A percentile compares a stretch with the other conserved stretches of the same genome.
These are phyloP conservation scores for Tardiomyces blankii DNA, from an alignment of 1,139 yeast species.

Conservation along the genomic window DNA sequence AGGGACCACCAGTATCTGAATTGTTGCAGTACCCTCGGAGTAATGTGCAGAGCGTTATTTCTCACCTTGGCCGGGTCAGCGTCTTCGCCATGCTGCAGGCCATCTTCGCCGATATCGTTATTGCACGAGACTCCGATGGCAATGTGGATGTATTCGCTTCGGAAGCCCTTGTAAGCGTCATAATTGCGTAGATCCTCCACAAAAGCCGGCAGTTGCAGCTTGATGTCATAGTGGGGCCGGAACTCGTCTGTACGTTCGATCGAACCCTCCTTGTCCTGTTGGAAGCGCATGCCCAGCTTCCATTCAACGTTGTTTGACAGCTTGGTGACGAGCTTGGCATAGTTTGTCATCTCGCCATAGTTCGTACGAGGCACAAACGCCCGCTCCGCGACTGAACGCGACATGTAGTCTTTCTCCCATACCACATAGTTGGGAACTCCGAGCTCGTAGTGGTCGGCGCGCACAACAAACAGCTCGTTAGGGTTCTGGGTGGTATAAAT, in stretches of 20 bases:
- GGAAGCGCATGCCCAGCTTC: conserved; percentile 38
- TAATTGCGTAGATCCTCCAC: conserved; percentile 36
- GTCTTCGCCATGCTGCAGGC: conserved; percentile 2
- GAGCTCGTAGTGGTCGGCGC: conserved; percentile 56
- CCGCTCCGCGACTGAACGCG: conserved; percentile 11
- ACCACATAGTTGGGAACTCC: conserved; percentile 43
- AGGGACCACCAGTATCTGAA: conserved; percentile 81
- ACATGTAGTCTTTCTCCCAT: conserved; percentile 24
- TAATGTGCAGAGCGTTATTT: conserved; percentile 62
- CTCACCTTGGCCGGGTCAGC: conserved; percentile 23
- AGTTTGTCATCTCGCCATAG: conserved; percentile 16
- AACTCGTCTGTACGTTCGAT: conserved; percentile 38
- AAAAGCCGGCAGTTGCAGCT: conserved; percentile 51
- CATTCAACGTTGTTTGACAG: conserved; percentile 40
- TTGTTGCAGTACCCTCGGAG: conserved; percentile 57
- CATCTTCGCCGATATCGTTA: conserved; percentile 12
- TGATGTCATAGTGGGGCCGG: conserved; percentile 61
- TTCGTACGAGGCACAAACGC: conserved; percentile 13
- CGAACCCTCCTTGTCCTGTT: conserved; percentile 27
- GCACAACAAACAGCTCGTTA: conserved; percentile 48
- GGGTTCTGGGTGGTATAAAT: conserved; percentile 57
- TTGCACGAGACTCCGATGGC: conserved; percentile 50
- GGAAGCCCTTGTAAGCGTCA: conserved; percentile 71
- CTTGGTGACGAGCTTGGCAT: conserved; percentile 41
- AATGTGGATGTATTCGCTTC: conserved; percentile 72